Percentiles rank a stretch among this genome's conserved stretches.
These are phyloP conservation scores for Colletotrichum cereale DNA, from an alignment of 2,329 filamentous ascomycete species.

Conservation along the genomic window DNA sequence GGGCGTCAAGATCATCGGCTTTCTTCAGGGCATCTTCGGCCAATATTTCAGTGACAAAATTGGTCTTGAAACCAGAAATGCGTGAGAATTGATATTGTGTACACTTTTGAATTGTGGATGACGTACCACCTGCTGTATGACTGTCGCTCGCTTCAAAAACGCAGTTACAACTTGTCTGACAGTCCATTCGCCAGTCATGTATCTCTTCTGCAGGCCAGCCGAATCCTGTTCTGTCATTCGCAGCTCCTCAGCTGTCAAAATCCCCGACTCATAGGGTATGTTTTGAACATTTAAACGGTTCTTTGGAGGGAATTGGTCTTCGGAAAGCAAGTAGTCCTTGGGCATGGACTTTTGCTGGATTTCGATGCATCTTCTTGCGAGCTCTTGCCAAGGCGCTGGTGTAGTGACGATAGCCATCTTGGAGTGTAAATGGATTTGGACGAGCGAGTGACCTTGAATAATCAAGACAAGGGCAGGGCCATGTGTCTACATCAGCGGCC, in stretches of 20 bases:
- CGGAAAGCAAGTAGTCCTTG: constrained; percentile 67
- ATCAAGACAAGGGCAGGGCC: background rate
- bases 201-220: constrained; percentile 10
- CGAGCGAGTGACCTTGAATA: background rate
- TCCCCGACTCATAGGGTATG: constrained; percentile 68
- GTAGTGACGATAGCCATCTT: constrained; percentile 1
- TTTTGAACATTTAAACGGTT: constrained; percentile 66
- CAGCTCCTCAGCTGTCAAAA: constrained; percentile 63
- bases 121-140: constrained; percentile 26
- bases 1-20: constrained; percentile 62
- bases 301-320: constrained; percentile 63
- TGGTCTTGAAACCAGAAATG: constrained; percentile 47
- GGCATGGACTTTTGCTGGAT: constrained; percentile 61
- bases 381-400: constrained; percentile 9
- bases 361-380: constrained; percentile 5
- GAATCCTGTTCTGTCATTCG: constrained; percentile 52
- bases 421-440: background rate
- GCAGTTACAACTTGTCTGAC: constrained; percentile 47
- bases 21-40: constrained; percentile 64
- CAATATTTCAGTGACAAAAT: constrained; percentile 65
- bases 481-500: background rate
- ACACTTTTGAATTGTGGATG: background rate
- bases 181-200: constrained; percentile 44
- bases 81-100: background rate
- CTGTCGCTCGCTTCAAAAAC: constrained; percentile 24